Evolutionary conservation across 495 filamentous ascomycete genomes (phyloP).

Genomic region (Hypoxylon perforatum): DNA sequence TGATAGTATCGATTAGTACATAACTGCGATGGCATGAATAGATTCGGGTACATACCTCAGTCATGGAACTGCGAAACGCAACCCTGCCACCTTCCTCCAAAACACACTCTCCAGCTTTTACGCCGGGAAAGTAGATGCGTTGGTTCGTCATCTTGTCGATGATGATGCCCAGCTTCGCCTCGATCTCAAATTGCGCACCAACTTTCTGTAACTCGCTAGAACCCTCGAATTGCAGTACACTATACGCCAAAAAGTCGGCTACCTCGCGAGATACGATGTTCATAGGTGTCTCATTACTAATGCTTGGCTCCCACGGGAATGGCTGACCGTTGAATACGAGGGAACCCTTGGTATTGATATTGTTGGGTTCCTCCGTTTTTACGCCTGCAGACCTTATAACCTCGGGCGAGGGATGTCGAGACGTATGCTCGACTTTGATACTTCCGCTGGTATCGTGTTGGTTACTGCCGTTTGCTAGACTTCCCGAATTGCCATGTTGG

Average conservation of each 20-base stretch:
- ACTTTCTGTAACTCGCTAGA: conserved; percentile 62
- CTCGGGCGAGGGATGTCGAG: conserved; percentile 62
- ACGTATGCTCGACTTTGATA: conserved; percentile 48
- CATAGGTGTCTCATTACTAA: conserved; percentile 71
- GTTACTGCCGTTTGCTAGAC: conserved; percentile 51
- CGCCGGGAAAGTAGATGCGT: conserved; percentile 68
- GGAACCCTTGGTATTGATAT: conserved; percentile 17
- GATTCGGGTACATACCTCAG: conserved; percentile 67
- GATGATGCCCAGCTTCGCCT: conserved; percentile 87
- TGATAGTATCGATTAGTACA: conserved; percentile 6
- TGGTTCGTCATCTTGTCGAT: conserved; percentile 75
- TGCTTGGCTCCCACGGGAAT: conserved; percentile 77
- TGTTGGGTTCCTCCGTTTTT: conserved; percentile 34
- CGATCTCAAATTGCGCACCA: conserved; percentile 86
- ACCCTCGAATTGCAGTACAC: conserved; percentile 70
- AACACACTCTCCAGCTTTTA: conserved; percentile 71
- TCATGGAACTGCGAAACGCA: conserved; percentile 86
- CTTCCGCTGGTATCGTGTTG: conserved; percentile 33
- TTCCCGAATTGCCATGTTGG: conserved; percentile 34
- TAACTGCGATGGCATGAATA: not conserved
- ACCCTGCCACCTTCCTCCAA: conserved; percentile 64
- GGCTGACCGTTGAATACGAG: conserved; percentile 41
- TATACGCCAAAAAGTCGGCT: conserved; percentile 77
- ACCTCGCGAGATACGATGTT: conserved; percentile 74
- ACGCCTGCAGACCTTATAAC: conserved; percentile 50